Base-by-base conservation (phyloP, 2,329 filamentous ascomycete genomes). In the Trichoderma sp. region DNA sequence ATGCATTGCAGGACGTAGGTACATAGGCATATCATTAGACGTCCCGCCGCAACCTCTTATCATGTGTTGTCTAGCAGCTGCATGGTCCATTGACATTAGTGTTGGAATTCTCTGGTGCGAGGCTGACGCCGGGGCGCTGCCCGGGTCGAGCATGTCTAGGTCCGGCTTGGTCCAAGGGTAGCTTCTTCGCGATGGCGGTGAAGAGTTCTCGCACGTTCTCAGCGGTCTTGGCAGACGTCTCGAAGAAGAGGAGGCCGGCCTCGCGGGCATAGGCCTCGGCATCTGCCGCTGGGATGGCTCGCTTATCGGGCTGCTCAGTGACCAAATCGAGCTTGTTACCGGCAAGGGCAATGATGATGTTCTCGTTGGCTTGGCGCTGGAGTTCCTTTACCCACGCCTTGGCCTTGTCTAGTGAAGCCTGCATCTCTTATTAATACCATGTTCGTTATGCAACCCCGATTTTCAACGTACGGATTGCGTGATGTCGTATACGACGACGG, bases 311-410 rank as follows among this genome's bases (percentile, higher is more conserved):
- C 81, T 93, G 93, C 80, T 97, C 95, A 74, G 91, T 95, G 74
- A 98, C 96, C 77, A 99, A 86, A 88, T 99, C 96, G 80, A 97
- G 87, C 86, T 99, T 98, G 88, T 99, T 99, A 74, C 96, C 96
- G 68, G 95, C 96, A 57, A 99, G 90, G 61, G 96, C 96, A 80
- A 99, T 99, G 83, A 99, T 95, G 82, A 99, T 99, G 84, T 98
- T 98, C 84, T 99, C 96, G 86, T 98, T 99, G 74, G 97, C 96
- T 85, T 99, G 96, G 81, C 96, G 92, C 84, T 99, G 96, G 70
- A 99, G 90, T 82, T 99, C 96, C 85, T 98, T 98, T 73, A 99
- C 95, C 96, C 96, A 99, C 58, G 95, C 93, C 84, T 99, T 99
- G 77, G 97, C 97, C 87, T 99, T 99, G 84, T 99, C 97, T 79